Evolutionary conservation across 306 rosid species (phyloP).

Genomic region (Betula pendula): DNA sequence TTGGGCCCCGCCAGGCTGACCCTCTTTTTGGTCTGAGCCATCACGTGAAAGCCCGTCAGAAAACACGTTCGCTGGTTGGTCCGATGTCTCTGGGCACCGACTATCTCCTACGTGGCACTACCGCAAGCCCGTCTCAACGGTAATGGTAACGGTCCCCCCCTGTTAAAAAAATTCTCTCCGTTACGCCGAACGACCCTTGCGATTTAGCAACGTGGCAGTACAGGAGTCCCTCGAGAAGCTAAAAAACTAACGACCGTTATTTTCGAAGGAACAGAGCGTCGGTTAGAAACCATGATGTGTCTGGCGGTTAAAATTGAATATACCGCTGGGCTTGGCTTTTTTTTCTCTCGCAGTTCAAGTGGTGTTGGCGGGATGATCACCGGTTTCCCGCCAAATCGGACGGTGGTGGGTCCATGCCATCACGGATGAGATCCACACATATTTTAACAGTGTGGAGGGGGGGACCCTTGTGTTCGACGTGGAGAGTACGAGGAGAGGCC

Average conservation of each 20-base stretch:
- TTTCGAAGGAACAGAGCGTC: neutral
- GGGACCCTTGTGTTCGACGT: neutral
- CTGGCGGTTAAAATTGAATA: conserved; percentile 15
- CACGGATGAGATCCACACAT: conserved; percentile 10
- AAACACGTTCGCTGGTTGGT: conserved; percentile 51
- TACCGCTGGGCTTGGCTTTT: neutral
- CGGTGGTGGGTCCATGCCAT: conserved; percentile 21
- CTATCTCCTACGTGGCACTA: conserved; percentile 10
- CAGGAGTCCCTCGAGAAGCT: neutral
- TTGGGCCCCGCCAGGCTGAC: conserved; percentile 23
- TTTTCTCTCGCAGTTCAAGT: neutral
- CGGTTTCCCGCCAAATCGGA: conserved; percentile 53
- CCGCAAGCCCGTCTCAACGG: neutral
- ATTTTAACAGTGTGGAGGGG: no score
- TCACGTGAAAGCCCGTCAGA: conserved; percentile 39
- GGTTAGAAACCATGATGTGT: conserved; percentile 17
- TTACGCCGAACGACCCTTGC: conserved; percentile 4
- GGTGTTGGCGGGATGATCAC: conserved; percentile 50
- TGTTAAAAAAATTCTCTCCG: neutral
- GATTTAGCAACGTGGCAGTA: conserved; percentile 7
- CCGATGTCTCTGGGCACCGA: conserved; percentile 27
- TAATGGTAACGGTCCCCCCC: conserved; percentile 8
- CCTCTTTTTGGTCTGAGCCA: conserved; percentile 8
- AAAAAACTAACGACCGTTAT: conserved; percentile 3
- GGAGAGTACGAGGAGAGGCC: conserved; percentile 24